These are phyloP conservation scores for Syzygium aqueum DNA, from an alignment of 345 rosid genomes.

Conservation along the genomic window DNA sequence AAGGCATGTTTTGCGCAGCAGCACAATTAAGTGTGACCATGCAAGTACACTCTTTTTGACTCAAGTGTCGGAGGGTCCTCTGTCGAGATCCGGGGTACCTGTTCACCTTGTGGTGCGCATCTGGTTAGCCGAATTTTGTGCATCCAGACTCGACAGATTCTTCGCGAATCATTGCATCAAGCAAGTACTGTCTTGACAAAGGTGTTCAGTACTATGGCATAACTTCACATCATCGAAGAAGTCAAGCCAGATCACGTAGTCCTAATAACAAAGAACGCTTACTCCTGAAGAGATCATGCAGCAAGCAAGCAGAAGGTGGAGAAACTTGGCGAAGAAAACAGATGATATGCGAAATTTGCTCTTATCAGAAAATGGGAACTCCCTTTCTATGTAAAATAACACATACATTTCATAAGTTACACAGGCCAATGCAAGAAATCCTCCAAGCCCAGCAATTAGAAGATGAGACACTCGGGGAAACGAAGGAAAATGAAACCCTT, in stretches of 20 bases:
- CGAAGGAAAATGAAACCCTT: not conserved
- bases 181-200: not conserved
- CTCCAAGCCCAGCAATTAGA: not conserved
- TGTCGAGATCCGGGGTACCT: not conserved
- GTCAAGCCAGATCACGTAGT: not conserved
- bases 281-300: not conserved
- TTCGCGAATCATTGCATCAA: not conserved
- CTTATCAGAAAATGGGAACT: not conserved
- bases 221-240: not conserved
- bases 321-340: not conserved
- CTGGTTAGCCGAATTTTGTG: not conserved
- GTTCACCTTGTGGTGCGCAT: not conserved
- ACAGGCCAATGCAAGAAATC: not conserved
- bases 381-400: not conserved
- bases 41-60: not conserved
- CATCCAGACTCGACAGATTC: not conserved
- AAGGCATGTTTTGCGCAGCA: not conserved
- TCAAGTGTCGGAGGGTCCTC: not conserved
- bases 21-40: not conserved
- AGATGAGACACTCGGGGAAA: not conserved
- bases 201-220: not conserved
- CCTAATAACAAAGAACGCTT: not conserved
- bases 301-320: not conserved
- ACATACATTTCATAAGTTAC: not conserved
- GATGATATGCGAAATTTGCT: not conserved